Conservation (phyloP, 305 asterid genomes). For the Ajuga reptans region DNA sequence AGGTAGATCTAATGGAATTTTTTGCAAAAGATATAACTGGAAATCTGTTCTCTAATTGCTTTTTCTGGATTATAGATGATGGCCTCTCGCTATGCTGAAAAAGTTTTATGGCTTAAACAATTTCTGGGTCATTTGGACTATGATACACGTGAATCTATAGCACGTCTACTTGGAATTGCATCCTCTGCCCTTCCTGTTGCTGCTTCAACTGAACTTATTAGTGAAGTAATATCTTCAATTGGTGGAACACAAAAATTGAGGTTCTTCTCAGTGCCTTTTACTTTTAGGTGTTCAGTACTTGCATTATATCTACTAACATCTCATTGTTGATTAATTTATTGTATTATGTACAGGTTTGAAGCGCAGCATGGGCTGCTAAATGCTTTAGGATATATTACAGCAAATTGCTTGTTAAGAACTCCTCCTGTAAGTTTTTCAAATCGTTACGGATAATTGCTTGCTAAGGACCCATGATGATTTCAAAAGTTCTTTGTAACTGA, state of each 20-base stretch:
- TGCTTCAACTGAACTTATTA: slow-evolving; percentile 56
- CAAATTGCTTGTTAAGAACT: slow-evolving; percentile 63
- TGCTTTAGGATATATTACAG: slow-evolving; percentile 84
- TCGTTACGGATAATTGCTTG: background rate
- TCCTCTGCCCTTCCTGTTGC: slow-evolving; percentile 62
- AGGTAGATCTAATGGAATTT: slow-evolving; percentile 40
- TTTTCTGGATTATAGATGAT: slow-evolving; percentile 53
- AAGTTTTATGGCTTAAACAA: slow-evolving; percentile 77
- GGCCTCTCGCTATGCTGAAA: slow-evolving; percentile 66
- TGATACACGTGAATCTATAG: slow-evolving; percentile 84
- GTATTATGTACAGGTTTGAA: slow-evolving; percentile 57
- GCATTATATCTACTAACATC: slow-evolving; percentile 13
- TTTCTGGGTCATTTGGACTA: slow-evolving; percentile 70
- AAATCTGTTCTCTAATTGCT: slow-evolving; percentile 22
- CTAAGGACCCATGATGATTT: background rate
- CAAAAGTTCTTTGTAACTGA: background rate
- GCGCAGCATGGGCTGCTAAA: slow-evolving; percentile 71
- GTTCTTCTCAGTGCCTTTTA: slow-evolving; percentile 32
- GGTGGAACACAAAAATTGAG: slow-evolving; percentile 62
- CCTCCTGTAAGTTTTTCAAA: slow-evolving; percentile 59
- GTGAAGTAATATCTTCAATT: slow-evolving; percentile 55
- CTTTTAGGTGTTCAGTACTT: background rate
- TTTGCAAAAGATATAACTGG: slow-evolving; percentile 7
- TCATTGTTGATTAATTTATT: slow-evolving; percentile 8
- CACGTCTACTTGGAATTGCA: slow-evolving; percentile 89